Conservation (phyloP, 345 rosid genomes). For the Aquilaria malaccensis region DNA sequence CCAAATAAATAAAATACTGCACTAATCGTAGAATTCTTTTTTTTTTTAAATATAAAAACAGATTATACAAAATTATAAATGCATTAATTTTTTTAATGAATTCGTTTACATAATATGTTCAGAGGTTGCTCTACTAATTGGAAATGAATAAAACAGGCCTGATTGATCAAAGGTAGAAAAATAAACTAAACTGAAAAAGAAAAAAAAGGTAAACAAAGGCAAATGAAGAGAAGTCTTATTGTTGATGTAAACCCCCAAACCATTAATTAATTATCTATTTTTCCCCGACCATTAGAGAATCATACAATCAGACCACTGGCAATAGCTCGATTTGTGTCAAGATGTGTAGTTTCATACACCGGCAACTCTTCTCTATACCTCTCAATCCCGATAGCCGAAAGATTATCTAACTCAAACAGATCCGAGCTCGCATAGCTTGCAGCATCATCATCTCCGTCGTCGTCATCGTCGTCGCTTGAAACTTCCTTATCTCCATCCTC, state of each 20-base stretch:
- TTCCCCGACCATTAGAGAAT: constrained; percentile 16
- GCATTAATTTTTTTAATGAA: too few species aligned
- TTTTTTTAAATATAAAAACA: too few species aligned
- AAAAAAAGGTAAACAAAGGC: not conserved
- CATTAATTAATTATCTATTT: constrained; percentile 21
- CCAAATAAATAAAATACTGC: not conserved
- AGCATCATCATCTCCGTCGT: constrained; percentile 45
- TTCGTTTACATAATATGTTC: too few species aligned
- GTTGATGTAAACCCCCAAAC: constrained; percentile 52
- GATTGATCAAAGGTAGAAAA: constrained; percentile 1
- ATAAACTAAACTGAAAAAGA: constrained; percentile 7
- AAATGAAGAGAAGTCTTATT: constrained; percentile 22
- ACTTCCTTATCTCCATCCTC: constrained; percentile 5
- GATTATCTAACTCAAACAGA: constrained; percentile 85
- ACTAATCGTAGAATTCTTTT: not conserved
- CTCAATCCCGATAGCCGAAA: constrained; percentile 61
- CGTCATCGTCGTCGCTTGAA: constrained; percentile 21
- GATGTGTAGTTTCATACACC: constrained; percentile 85
- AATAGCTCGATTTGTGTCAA: constrained; percentile 61
- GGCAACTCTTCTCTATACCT: constrained; percentile 85
- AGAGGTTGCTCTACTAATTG: not conserved
- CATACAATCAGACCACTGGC: constrained; percentile 58
- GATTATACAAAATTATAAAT: too few species aligned
- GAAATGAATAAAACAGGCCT: not conserved
- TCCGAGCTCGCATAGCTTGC: constrained; percentile 93